A percentile compares a stretch with the other conserved stretches of the same genome.
phyloP scores from a whole-genome alignment of 1,139 yeast species.

The Blastobotrys malaysiensis region DNA sequence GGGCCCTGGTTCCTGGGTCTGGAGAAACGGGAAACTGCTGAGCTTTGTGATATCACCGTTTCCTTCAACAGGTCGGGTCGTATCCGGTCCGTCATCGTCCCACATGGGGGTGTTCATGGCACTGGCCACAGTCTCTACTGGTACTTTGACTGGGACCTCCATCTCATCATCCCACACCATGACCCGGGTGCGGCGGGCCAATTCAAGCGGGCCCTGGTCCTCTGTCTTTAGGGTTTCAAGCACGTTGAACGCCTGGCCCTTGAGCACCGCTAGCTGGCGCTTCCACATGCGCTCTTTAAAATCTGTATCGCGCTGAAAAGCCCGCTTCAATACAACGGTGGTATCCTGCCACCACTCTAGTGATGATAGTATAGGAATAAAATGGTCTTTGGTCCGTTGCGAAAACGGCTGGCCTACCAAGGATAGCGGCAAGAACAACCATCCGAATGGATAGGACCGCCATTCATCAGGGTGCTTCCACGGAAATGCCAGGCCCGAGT shows the following conservation, averaged over 20 bases:
- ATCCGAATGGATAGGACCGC: conserved; percentile 76
- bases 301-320: conserved; percentile 54
- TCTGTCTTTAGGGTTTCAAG: conserved; percentile 56
- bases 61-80: conserved; percentile 5
- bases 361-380: conserved; percentile 54
- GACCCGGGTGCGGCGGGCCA: conserved; percentile 54
- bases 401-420: conserved; percentile 68
- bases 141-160: conserved; percentile 48
- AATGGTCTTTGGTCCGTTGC: conserved; percentile 50
- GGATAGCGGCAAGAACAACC: conserved; percentile 63
- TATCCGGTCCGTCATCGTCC: conserved; percentile 4
- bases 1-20: neutral
- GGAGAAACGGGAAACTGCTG: conserved; percentile 8
- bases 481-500: conserved; percentile 70
- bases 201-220: conserved; percentile 63
- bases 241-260: conserved; percentile 76
- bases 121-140: conserved; percentile 9
- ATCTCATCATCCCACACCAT: conserved; percentile 57
- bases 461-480: conserved; percentile 85
- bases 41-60: conserved; percentile 3
- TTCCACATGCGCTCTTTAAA: conserved; percentile 64
- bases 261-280: conserved; percentile 63
- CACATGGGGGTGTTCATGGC: conserved; percentile 24
- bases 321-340: conserved; percentile 41
- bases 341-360: conserved; percentile 69